Evolutionary conservation across 2,329 filamentous ascomycete genomes (phyloP).

Genomic region (Sporothrix variecibatus): DNA sequence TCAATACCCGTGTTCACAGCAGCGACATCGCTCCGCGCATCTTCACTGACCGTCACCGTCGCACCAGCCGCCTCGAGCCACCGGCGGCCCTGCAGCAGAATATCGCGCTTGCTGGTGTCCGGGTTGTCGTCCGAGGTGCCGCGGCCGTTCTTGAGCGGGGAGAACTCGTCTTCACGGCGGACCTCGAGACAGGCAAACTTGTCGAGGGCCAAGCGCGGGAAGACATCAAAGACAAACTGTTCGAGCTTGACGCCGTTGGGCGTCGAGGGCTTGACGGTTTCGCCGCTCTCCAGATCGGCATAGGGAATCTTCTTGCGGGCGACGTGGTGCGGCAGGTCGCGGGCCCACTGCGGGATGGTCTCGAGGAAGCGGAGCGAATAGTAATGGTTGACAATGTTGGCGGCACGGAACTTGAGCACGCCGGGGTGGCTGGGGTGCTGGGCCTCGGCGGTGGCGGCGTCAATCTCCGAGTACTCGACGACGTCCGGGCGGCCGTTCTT

Average conservation of each 20-base stretch:
- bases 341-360: slow-evolving; percentile 81
- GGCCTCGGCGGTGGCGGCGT: slow-evolving; percentile 83
- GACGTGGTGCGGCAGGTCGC: slow-evolving; percentile 90
- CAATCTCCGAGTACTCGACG: slow-evolving; percentile 98
- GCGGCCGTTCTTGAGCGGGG: slow-evolving; percentile 85
- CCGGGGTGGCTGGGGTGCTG: slow-evolving; percentile 77
- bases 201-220: slow-evolving; percentile 79
- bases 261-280: slow-evolving; percentile 85
- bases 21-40: slow-evolving; percentile 51
- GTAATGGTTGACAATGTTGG: slow-evolving; percentile 99
- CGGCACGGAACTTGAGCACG: slow-evolving; percentile 91
- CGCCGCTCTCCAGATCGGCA: slow-evolving; percentile 73
- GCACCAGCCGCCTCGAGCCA: slow-evolving; percentile 83
- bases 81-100: slow-evolving; percentile 83
- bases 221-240: slow-evolving; percentile 99
- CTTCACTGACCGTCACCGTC: slow-evolving; percentile 53
- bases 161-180: slow-evolving; percentile 96
- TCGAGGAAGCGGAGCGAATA: slow-evolving; percentile 94
- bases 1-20: slow-evolving; percentile 73
- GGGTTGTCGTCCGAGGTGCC: slow-evolving; percentile 90
- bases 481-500: slow-evolving; percentile 97
- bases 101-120: slow-evolving; percentile 87
- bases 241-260: slow-evolving; percentile 99
- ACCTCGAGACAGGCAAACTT: slow-evolving; percentile 98
- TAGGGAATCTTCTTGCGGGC: slow-evolving; percentile 98